phyloP scores from a whole-genome alignment of 2,329 filamentous ascomycete species.

The Periglandula ipomoeae region DNA sequence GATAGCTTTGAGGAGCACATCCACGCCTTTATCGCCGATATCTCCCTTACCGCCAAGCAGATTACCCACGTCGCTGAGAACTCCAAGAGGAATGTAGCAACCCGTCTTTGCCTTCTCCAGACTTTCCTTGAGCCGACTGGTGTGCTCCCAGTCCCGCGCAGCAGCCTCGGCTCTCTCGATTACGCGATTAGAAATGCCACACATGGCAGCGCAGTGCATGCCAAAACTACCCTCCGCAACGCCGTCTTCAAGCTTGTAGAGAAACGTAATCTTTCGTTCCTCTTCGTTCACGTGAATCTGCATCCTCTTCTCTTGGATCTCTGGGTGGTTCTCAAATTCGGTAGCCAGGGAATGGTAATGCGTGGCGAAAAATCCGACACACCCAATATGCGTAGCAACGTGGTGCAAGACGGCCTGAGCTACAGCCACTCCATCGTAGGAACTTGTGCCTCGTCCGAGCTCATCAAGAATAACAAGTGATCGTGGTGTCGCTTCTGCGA shows the following conservation, averaged over 20 bases:
- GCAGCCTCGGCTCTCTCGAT: slow-evolving; percentile 83
- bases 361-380: slow-evolving; percentile 92
- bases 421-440: slow-evolving; percentile 93
- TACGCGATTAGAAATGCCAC: slow-evolving; percentile 75
- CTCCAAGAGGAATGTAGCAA: slow-evolving; percentile 73
- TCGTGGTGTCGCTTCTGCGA: slow-evolving; percentile 85
- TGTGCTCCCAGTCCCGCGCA: slow-evolving; percentile 91
- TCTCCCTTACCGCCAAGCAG: slow-evolving; percentile 53
- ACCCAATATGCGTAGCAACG: slow-evolving; percentile 84
- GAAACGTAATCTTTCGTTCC: slow-evolving; percentile 81
- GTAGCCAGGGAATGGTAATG: slow-evolving; percentile 92
- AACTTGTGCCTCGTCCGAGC: slow-evolving; percentile 86
- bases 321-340: slow-evolving; percentile 83
- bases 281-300: slow-evolving; percentile 85
- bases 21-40: slow-evolving; percentile 41
- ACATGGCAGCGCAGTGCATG: slow-evolving; percentile 99
- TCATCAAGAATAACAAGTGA: slow-evolving; percentile 96
- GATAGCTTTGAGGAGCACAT: slow-evolving; percentile 52
- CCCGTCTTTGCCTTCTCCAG: slow-evolving; percentile 71
- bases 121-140: slow-evolving; percentile 79
- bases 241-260: slow-evolving; percentile 89
- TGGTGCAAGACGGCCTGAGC: slow-evolving; percentile 97
- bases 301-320: slow-evolving; percentile 83
- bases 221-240: slow-evolving; percentile 95
- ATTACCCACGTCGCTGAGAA: slow-evolving; percentile 80